phyloP scores from a whole-genome alignment of 352 stramenopile species.

The Phytophthora pseudosyringae region DNA sequence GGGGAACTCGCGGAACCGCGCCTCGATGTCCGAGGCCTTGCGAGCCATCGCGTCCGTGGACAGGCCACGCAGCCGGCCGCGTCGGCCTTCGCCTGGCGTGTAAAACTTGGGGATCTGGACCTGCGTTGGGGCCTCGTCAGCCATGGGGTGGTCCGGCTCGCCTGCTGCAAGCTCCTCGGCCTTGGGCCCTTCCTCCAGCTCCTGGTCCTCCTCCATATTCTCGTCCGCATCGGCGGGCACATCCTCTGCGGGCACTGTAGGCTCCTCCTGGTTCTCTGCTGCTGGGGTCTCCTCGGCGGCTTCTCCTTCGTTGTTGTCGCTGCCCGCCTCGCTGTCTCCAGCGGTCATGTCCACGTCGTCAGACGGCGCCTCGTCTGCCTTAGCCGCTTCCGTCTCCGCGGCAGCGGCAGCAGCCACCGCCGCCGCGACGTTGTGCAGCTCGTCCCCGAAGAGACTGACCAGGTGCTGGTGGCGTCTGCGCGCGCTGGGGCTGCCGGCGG shows the following conservation, averaged over 20 bases:
- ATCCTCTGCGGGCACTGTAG: slow-evolving; percentile 2
- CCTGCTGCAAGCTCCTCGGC: slow-evolving; percentile 10
- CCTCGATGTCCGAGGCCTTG: slow-evolving; percentile 78
- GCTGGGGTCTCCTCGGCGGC: not conserved
- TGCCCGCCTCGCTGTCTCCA: slow-evolving; percentile 29
- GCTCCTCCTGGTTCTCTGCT: slow-evolving; percentile 23
- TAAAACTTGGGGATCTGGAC: slow-evolving; percentile 77
- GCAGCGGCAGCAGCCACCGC: slow-evolving; percentile 13
- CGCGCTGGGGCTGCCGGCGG: slow-evolving; percentile 45
- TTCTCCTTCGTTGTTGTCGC: slow-evolving; percentile 21
- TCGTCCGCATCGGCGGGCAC: slow-evolving; percentile 24
- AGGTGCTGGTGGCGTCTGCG: slow-evolving; percentile 68
- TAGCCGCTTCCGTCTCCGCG: slow-evolving; percentile 18
- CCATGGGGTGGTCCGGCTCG: slow-evolving; percentile 43
- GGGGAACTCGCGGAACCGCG: slow-evolving; percentile 76
- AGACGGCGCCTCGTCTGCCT: slow-evolving; percentile 17
- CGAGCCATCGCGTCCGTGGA: slow-evolving; percentile 69
- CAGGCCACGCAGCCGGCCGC: slow-evolving; percentile 62
- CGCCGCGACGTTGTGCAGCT: slow-evolving; percentile 52
- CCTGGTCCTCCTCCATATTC: slow-evolving; percentile 36
- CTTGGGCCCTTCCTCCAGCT: slow-evolving; percentile 13
- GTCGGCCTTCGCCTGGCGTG: slow-evolving; percentile 63
- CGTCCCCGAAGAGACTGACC: slow-evolving; percentile 81
- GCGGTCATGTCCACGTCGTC: slow-evolving; percentile 59
- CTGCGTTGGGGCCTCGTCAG: slow-evolving; percentile 28